Percentiles rank a stretch among this genome's conserved stretches.
Conservation (phyloP, 129 eudicot genomes). For the Heracleum sosnowskyi region DNA sequence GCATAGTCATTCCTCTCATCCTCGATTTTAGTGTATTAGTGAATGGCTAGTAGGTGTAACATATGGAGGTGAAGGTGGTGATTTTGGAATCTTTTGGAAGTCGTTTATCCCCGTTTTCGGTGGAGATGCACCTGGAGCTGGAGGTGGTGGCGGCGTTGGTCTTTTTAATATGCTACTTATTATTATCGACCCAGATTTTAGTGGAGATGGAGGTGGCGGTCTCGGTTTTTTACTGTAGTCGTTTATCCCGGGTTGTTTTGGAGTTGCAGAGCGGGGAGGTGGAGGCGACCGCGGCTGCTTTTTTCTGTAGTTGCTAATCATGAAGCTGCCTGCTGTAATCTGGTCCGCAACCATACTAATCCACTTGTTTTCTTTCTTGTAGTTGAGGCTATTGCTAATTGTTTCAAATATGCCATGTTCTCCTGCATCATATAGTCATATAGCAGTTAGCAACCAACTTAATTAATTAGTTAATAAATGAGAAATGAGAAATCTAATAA, state of each 20-base stretch:
- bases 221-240: not conserved
- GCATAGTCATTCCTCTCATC: not conserved
- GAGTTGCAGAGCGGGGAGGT: not conserved
- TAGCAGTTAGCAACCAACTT: not conserved
- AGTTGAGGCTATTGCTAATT: not conserved
- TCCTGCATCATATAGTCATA: not conserved
- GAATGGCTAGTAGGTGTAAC: not conserved
- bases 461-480: no score
- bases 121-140: not conserved
- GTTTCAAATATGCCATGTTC: not conserved
- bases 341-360: not conserved
- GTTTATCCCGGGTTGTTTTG: not conserved
- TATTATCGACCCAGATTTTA: not conserved
- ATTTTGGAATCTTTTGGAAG: not conserved
- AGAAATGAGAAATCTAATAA: no score
- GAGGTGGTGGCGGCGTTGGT: not conserved
- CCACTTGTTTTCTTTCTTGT: not conserved
- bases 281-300: not conserved
- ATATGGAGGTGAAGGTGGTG: not conserved
- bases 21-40: not conserved
- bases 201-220: not conserved
- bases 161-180: not conserved
- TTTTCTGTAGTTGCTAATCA: not conserved
- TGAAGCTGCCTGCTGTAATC: not conserved
- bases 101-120: not conserved